Percentiles rank a stretch among this genome's conserved stretches.
phyloP scores from a whole-genome alignment of 805 yeast species.

The Pichia occidentalis region DNA sequence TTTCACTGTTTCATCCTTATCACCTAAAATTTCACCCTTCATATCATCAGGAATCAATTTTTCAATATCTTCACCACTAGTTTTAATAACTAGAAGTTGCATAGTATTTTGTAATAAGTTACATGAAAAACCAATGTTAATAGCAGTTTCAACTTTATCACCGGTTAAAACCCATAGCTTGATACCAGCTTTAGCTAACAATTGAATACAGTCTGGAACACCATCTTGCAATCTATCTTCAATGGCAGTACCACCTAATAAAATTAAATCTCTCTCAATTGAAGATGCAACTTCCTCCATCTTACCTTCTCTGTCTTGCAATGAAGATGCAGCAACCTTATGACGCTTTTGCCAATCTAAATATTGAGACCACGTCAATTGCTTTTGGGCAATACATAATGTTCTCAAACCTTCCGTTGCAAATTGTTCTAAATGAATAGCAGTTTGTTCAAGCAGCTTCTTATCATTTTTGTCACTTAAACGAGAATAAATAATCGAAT shows the following conservation, averaged over 20 bases:
- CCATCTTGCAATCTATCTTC: slow-evolving; percentile 83
- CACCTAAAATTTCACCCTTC: slow-evolving; percentile 15
- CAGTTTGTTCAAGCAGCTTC: slow-evolving; percentile 48
- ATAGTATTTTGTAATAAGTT: slow-evolving; percentile 67
- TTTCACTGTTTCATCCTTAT: slow-evolving; percentile 34
- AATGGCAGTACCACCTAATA: slow-evolving; percentile 81
- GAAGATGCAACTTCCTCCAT: slow-evolving; percentile 72
- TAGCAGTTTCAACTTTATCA: slow-evolving; percentile 86
- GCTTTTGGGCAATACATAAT: slow-evolving; percentile 69
- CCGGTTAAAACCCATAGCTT: slow-evolving; percentile 85
- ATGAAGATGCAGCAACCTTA: slow-evolving; percentile 58
- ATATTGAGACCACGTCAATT: slow-evolving; percentile 56
- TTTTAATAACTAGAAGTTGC: slow-evolving; percentile 63
- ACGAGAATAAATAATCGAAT: slow-evolving; percentile 68
- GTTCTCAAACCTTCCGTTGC: slow-evolving; percentile 84
- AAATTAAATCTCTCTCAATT: slow-evolving; percentile 56
- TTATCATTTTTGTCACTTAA: slow-evolving; percentile 42
- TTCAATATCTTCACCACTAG: slow-evolving; percentile 49
- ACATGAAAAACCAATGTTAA: slow-evolving; percentile 82
- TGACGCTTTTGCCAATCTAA: slow-evolving; percentile 56
- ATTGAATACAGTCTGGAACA: slow-evolving; percentile 73
- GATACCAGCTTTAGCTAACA: slow-evolving; percentile 69
- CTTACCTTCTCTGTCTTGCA: slow-evolving; percentile 55
- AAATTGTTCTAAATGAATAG: slow-evolving; percentile 66
- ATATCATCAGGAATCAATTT: slow-evolving; percentile 33